These are phyloP conservation scores for Craspedostauros australis DNA, from an alignment of 108 stramenopile genomes.

Conservation along the genomic window DNA sequence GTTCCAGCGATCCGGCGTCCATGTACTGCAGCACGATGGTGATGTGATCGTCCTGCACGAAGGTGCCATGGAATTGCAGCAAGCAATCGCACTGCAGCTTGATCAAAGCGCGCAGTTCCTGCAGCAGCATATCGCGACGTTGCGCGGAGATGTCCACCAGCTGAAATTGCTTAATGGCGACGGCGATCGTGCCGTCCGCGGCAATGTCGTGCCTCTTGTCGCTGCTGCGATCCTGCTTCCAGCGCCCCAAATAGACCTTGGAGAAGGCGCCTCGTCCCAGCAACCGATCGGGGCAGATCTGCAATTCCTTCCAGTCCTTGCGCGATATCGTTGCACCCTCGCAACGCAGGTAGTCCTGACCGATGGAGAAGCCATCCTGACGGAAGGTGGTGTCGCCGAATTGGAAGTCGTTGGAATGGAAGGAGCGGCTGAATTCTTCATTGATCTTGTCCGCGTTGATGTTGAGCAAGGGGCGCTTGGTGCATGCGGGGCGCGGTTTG, in stretches of 20 bases:
- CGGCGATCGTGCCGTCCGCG: slow-evolving; percentile 7
- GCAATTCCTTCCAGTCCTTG: too few species aligned
- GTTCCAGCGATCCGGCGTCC: slow-evolving; percentile 65
- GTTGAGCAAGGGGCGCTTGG: too few species aligned
- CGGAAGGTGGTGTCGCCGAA: slow-evolving; percentile 51
- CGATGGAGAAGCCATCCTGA: slow-evolving; percentile 69
- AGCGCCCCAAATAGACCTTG: slow-evolving; percentile 33
- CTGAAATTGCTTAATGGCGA: slow-evolving; percentile 38
- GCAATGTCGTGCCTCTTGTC: not conserved
- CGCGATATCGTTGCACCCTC: slow-evolving; percentile 47
- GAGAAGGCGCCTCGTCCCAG: too few species aligned
- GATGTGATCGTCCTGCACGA: slow-evolving; percentile 52
- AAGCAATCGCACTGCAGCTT: slow-evolving; percentile 51
- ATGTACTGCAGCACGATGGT: slow-evolving; percentile 75
- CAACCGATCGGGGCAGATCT: too few species aligned
- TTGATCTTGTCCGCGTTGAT: too few species aligned
- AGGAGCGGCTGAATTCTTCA: too few species aligned
- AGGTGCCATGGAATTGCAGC: slow-evolving; percentile 69
- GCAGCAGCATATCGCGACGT: slow-evolving; percentile 50
- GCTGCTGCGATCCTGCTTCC: not conserved
- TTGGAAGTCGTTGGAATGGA: slow-evolving; percentile 3
- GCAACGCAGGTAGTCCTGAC: slow-evolving; percentile 62
- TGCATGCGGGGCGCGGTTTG: too few species aligned
- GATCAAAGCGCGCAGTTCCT: slow-evolving; percentile 60
- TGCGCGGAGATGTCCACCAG: slow-evolving; percentile 19